Evolutionary conservation across 1,139 yeast genomes (phyloP), one percentile per base, ranked within the genome.

Genomic region (Geotrichum bryndzae): DNA sequence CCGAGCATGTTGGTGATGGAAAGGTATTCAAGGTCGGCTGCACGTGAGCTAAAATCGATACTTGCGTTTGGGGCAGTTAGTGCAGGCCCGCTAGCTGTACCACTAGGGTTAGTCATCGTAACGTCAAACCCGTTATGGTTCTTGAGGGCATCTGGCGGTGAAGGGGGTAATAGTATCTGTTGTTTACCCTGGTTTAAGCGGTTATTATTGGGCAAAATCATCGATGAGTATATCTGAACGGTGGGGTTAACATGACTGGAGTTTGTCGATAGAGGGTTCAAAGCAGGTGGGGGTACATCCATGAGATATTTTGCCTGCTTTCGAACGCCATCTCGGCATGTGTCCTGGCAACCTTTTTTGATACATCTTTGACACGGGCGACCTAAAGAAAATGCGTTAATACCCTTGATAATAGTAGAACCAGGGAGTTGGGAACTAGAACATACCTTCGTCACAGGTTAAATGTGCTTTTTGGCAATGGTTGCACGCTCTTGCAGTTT

Each of bases 381-480:
- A 29, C 75, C 54, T 51, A 13, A 29, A 51, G 54, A 7, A n/a
- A 13, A 15, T 41, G 18, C n/a, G 46, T 41, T 41, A 41, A n/a
- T 3, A 15, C n/a, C 7, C 15, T 6, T 41, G 22, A 2, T 41
- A 13, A 35, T 13, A 10, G 5, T 15, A 6, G 18, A 41, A 11
- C 22, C 22, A 41, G 15, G 15, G 15, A 41, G n/a, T 10, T 23
- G 54, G 3, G 1, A 27, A 27, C 8, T 11, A 27, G n/a, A 51
- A 27, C 54, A 15, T 18, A 53, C 56, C 75, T n/a, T 85, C 81
- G 68, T 90, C 96, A 73, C 98, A 92, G 0, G 97, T 88, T 79
- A 90, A 84, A 73, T 92, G 98, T 1, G 96, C 89, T 69, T 83
- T 84, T 65, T 91, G 91, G 71, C 98, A 92, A 74, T 90, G 94